phyloP scores from a whole-genome alignment of 345 rosid genomes.

The Boechera divaricarpa region DNA sequence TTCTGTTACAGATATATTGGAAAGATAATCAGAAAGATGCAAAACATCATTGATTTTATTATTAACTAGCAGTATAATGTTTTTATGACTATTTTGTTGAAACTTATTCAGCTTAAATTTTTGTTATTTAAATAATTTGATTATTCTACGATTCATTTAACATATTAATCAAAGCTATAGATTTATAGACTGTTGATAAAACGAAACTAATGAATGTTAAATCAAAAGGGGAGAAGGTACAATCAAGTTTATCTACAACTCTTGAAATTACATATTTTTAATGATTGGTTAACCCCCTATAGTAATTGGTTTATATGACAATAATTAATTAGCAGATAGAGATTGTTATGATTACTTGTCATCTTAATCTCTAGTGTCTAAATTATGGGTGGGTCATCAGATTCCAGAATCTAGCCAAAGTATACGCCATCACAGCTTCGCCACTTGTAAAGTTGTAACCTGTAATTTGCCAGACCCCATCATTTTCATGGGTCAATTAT shows the following conservation, averaged over 20 bases:
- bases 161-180: background rate
- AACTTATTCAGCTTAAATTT: background rate
- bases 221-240: background rate
- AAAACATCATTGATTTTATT: background rate
- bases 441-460: conserved; percentile 39
- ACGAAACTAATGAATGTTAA: background rate
- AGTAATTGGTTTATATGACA: background rate
- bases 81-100: background rate
- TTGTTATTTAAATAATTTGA: background rate
- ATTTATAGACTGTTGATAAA: background rate
- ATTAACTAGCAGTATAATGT: background rate
- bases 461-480: conserved; percentile 28
- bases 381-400: conserved; percentile 3
- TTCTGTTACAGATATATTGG: too few species aligned
- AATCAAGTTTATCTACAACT: background rate
- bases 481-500: conserved; percentile 20
- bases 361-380: conserved; percentile 20
- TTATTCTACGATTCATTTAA: background rate
- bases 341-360: conserved; percentile 19
- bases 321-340: background rate
- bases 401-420: conserved; percentile 8
- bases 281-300: background rate
- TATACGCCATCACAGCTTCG: conserved; percentile 14
- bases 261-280: background rate
- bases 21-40: background rate